Evolutionary conservation across 129 eudicot species (phyloP).

Genomic region (Ambrosia trifida): DNA sequence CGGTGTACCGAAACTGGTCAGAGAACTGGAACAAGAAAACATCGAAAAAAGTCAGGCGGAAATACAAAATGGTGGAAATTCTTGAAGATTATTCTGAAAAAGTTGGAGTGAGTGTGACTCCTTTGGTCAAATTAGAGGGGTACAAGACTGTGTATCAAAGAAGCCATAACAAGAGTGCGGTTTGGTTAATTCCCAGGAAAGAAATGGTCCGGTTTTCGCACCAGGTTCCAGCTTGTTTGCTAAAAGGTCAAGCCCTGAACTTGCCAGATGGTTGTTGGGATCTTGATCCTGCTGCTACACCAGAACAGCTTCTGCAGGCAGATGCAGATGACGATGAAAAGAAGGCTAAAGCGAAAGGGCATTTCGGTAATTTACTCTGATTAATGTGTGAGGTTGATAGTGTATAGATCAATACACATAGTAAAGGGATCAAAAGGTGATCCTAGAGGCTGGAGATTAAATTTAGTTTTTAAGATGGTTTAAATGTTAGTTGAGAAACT

Average conservation of each 20-base stretch:
- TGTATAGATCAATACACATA: conserved; percentile 67
- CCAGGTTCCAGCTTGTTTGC: conserved; percentile 80
- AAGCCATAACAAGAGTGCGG: conserved; percentile 48
- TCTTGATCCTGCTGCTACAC: conserved; percentile 96
- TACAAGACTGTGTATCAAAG: conserved; percentile 84
- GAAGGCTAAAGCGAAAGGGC: conserved; percentile 9
- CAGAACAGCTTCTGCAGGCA: conserved; percentile 71
- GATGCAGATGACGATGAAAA: conserved; percentile 32
- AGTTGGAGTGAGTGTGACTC: conserved; percentile 63
- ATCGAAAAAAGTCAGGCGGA: conserved; percentile 62
- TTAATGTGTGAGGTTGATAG: conserved; percentile 41
- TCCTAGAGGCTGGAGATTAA: conserved; percentile 25
- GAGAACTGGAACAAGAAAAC: conserved; percentile 67
- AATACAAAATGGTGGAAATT: conserved; percentile 93
- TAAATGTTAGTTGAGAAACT: conserved; percentile 22
- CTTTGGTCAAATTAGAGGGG: conserved; percentile 69
- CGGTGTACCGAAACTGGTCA: conserved; percentile 86
- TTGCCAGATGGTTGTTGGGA: conserved; percentile 99
- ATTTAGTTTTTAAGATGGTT: background rate
- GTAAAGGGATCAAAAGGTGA: conserved; percentile 25
- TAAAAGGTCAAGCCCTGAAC: conserved; percentile 54
- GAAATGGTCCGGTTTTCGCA: conserved; percentile 95
- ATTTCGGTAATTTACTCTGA: conserved; percentile 34
- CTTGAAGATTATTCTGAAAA: conserved; percentile 85
- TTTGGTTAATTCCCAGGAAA: conserved; percentile 67